Percentiles rank a stretch among this genome's conserved stretches.
Evolutionary conservation across 306 rosid species (phyloP).

Genomic region (Casuarina glauca): DNA sequence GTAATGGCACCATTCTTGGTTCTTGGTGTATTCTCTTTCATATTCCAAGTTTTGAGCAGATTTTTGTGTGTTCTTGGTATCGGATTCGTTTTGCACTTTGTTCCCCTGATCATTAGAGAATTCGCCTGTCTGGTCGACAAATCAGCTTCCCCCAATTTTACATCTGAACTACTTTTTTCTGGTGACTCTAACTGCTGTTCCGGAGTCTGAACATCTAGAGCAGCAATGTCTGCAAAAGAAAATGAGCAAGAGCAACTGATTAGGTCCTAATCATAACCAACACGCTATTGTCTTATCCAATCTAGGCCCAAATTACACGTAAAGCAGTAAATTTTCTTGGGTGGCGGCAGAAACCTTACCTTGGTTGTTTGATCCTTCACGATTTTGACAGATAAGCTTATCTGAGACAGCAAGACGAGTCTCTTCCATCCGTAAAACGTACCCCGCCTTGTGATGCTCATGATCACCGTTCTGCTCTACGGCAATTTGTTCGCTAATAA

Average conservation of each 20-base stretch:
- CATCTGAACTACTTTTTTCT: background rate
- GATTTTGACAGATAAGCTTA: background rate
- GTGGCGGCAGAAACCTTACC: background rate
- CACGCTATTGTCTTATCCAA: background rate
- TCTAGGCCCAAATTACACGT: background rate
- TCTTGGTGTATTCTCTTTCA: conserved; percentile 29
- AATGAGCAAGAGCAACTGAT: background rate
- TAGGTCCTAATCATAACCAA: background rate
- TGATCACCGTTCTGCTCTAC: background rate
- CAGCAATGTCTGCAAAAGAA: conserved; percentile 20
- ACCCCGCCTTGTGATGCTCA: background rate
- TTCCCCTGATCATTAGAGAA: background rate
- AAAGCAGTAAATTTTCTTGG: background rate
- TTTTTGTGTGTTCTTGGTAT: conserved; percentile 17
- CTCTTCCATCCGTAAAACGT: background rate
- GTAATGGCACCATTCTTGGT: conserved; percentile 12
- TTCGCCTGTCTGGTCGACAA: background rate
- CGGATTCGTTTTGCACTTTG: background rate
- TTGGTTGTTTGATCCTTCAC: background rate
- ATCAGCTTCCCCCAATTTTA: background rate
- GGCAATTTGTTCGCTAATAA: background rate
- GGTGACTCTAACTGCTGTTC: background rate
- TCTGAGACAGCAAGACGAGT: background rate
- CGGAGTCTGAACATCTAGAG: background rate
- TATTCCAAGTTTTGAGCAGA: background rate